Conservation (phyloP, 192 early-diverging fungal species). For the Dissophora globulifera region DNA sequence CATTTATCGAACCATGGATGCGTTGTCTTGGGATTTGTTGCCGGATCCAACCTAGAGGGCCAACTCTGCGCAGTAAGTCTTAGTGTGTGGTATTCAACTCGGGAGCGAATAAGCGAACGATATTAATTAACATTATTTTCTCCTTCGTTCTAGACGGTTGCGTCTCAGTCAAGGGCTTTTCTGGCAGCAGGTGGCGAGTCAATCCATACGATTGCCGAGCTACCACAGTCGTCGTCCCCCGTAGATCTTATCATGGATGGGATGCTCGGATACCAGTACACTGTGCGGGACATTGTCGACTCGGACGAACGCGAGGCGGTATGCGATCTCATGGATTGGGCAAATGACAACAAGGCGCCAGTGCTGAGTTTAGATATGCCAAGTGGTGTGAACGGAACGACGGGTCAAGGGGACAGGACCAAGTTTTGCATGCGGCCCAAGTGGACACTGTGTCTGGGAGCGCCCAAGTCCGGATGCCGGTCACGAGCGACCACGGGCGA, state of each 20-base stretch:
- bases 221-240: slow-evolving; percentile 65
- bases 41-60: slow-evolving; percentile 51
- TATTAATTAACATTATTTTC: neutral
- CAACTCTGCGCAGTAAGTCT: slow-evolving; percentile 59
- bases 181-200: slow-evolving; percentile 63
- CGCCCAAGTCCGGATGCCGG: slow-evolving; percentile 73
- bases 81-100: neutral
- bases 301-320: slow-evolving; percentile 57
- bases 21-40: slow-evolving; percentile 66
- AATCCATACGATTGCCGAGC: slow-evolving; percentile 55
- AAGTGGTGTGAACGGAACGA: slow-evolving; percentile 68
- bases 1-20: slow-evolving; percentile 86
- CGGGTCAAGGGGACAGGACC: slow-evolving; percentile 47
- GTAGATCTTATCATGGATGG: slow-evolving; percentile 82
- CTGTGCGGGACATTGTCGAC: slow-evolving; percentile 61
- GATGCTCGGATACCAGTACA: slow-evolving; percentile 69
- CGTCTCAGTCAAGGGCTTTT: slow-evolving; percentile 38
- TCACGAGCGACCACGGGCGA: slow-evolving; percentile 71
- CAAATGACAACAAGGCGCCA: slow-evolving; percentile 71
- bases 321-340: slow-evolving; percentile 75
- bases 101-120: neutral
- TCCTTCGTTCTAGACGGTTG: slow-evolving; percentile 14
- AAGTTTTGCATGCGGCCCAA: slow-evolving; percentile 69
- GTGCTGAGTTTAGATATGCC: slow-evolving; percentile 77
- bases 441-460: slow-evolving; percentile 83